phyloP scores from a whole-genome alignment of 768 basidiomycete species.

The Termitomyces sp. region DNA sequence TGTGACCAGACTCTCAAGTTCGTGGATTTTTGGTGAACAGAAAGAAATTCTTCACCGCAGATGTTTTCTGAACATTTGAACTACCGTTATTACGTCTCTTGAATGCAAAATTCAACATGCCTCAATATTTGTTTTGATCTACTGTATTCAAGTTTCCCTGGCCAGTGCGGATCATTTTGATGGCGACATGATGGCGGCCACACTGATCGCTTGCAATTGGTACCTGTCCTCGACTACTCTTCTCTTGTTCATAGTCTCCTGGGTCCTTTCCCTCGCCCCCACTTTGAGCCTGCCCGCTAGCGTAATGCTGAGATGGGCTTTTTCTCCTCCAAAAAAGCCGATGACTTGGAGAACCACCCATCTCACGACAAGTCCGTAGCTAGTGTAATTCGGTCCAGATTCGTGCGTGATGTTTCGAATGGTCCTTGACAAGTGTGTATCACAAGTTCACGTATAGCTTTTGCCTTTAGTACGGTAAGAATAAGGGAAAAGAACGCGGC shows the following conservation, averaged over 20 bases:
- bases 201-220: background rate
- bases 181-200: background rate
- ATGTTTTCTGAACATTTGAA: no score
- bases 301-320: constrained; percentile 48
- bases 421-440: constrained; percentile 2
- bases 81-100: background rate
- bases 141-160: background rate
- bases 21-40: background rate
- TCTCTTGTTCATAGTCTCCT: constrained; percentile 1
- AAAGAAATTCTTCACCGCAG: no score
- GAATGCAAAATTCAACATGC: background rate
- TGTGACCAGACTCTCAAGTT: background rate
- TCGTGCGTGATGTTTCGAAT: constrained; percentile 33
- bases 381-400: constrained; percentile 55
- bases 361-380: constrained; percentile 42
- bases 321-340: constrained; percentile 44
- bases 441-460: constrained; percentile 13
- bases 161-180: constrained; percentile 7
- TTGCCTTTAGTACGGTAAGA: constrained; percentile 43
- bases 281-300: constrained; percentile 1
- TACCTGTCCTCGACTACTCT: background rate
- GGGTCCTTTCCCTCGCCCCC: background rate
- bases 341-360: constrained; percentile 31
- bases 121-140: background rate
- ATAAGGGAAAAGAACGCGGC: constrained; percentile 53